Conservation (phyloP, 192 early-diverging fungal species). For the Linnemannia zychae region DNA sequence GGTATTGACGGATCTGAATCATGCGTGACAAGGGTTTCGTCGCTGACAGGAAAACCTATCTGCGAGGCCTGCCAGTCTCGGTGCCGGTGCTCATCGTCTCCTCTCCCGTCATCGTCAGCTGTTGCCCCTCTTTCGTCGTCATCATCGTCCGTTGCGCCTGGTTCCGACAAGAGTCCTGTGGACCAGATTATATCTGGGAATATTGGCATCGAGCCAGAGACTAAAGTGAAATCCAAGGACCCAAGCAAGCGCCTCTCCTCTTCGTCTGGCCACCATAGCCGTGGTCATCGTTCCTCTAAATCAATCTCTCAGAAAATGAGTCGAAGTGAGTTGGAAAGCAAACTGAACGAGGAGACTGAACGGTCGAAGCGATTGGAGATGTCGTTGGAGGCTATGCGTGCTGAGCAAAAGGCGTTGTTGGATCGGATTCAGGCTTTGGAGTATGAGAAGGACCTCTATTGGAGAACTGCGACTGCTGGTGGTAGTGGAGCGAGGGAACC, state of each 20-base stretch:
- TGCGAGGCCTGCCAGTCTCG: constrained; percentile 34
- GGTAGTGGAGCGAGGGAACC: background rate
- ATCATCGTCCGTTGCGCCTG: too few relatives aligned
- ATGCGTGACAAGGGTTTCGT: background rate
- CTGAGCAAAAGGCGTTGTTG: constrained; percentile 45
- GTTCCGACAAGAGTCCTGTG: background rate
- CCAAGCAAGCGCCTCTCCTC: background rate
- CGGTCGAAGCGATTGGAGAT: constrained; percentile 42
- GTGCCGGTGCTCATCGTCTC: constrained; percentile 9
- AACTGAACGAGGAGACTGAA: constrained; percentile 18
- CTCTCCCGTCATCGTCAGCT: too few relatives aligned
- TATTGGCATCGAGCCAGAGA: background rate
- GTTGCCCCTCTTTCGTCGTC: background rate
- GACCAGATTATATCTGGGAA: background rate
- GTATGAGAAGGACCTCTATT: constrained; percentile 34
- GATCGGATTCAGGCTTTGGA: constrained; percentile 49
- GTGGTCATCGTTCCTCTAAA: constrained; percentile 26
- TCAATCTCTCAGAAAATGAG: constrained; percentile 16
- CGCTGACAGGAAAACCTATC: background rate
- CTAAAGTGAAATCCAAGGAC: background rate
- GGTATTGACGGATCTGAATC: too few relatives aligned
- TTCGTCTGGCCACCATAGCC: background rate
- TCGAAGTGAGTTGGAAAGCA: constrained; percentile 18
- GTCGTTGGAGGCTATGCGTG: constrained; percentile 42
- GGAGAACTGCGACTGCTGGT: background rate